These are phyloP conservation scores for Colletotrichum liaoningense DNA, from an alignment of 2,329 filamentous ascomycete species.

Conservation along the genomic window DNA sequence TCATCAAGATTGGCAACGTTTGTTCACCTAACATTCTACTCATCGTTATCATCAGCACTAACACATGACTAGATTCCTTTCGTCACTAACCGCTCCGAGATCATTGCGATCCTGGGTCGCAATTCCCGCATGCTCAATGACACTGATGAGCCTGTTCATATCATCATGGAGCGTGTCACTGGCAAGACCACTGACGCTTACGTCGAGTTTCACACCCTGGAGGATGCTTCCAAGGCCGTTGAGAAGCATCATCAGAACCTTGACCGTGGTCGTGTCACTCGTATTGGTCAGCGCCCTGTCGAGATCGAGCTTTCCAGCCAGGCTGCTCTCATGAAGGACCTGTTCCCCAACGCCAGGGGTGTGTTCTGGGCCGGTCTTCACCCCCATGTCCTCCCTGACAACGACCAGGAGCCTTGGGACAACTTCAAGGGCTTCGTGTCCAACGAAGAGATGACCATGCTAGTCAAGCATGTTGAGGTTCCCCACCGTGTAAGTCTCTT, in stretches of 20 bases:
- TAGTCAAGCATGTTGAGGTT: conserved; percentile 72
- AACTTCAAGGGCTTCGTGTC: conserved; percentile 71
- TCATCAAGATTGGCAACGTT: conserved; percentile 65
- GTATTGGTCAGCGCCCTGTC: conserved; percentile 68
- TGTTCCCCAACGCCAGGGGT: conserved; percentile 70
- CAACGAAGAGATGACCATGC: conserved; percentile 72
- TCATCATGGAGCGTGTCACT: conserved; percentile 73
- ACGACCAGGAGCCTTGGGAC: conserved; percentile 56
- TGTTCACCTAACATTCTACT: conserved; percentile 3
- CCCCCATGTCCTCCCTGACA: conserved; percentile 52
- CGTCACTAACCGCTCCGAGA: conserved; percentile 61
- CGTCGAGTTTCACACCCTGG: conserved; percentile 65
- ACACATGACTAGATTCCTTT: conserved; percentile 64
- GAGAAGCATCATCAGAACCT: conserved; percentile 56
- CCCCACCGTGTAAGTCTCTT: conserved; percentile 67
- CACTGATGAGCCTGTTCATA: conserved; percentile 67
- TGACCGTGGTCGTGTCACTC: conserved; percentile 53
- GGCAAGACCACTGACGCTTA: conserved; percentile 73
- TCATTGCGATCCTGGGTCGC: conserved; percentile 69
- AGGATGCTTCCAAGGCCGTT: conserved; percentile 66
- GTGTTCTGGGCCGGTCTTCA: conserved; percentile 63
- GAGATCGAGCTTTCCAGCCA: conserved; percentile 69
- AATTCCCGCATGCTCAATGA: conserved; percentile 67
- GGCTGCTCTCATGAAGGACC: conserved; percentile 67
- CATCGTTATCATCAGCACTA: background rate